Evolutionary conservation across 805 yeast species (phyloP).

Genomic region (Suhomyces vadensis): DNA sequence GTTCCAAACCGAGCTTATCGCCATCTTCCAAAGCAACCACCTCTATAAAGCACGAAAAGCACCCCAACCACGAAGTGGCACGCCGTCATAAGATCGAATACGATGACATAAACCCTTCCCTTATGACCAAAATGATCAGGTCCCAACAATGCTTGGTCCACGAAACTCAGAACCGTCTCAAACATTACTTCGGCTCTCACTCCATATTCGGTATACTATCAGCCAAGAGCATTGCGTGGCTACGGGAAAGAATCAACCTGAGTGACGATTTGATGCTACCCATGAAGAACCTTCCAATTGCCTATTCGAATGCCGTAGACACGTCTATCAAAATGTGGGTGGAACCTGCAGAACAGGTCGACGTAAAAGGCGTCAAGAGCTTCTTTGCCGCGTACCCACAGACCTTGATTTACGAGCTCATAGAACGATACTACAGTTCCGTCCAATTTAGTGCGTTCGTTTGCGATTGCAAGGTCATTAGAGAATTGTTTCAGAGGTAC

Average conservation of each 20-base stretch:
- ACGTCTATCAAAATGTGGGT: conserved; percentile 15
- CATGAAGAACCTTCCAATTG: conserved; percentile 14
- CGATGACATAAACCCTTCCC: background rate
- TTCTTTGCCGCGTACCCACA: conserved; percentile 12
- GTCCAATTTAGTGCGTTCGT: conserved; percentile 14
- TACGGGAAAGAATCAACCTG: conserved; percentile 13
- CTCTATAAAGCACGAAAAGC: too few relatives aligned
- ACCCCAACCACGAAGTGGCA: too few relatives aligned
- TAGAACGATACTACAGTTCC: conserved; percentile 10
- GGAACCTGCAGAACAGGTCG: background rate
- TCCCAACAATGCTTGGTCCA: background rate
- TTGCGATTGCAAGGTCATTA: conserved; percentile 9
- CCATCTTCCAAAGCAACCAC: background rate
- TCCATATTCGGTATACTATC: conserved; percentile 18
- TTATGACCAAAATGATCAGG: background rate
- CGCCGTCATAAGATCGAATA: too few relatives aligned
- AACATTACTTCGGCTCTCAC: conserved; percentile 17
- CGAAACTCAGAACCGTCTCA: background rate
- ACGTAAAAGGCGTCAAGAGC: conserved; percentile 8
- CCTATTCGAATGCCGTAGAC: conserved; percentile 12
- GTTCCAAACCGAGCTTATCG: too few relatives aligned
- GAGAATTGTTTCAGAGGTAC: conserved; percentile 15
- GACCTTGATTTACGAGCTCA: conserved; percentile 13
- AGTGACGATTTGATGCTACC: conserved; percentile 13
- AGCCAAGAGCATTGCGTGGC: conserved; percentile 16